Conservation (phyloP, 2,329 filamentous ascomycete genomes). For the Apiospora koreana region DNA sequence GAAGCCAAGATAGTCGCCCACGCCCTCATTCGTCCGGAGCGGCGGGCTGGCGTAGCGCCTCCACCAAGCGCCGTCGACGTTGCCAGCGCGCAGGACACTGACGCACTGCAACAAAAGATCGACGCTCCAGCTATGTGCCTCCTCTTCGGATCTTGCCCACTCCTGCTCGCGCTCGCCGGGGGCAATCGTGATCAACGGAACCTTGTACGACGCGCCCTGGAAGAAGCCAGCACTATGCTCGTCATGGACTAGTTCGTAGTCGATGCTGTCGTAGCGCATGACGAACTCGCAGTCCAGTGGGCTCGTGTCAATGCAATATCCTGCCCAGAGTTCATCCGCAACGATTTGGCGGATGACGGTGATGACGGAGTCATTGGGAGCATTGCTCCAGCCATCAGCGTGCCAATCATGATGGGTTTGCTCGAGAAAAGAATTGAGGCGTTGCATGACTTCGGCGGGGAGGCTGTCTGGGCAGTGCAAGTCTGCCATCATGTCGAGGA, state of each 20-base stretch:
- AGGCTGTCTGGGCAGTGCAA: background rate
- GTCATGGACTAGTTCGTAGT: background rate
- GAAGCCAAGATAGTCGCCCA: background rate
- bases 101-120: background rate
- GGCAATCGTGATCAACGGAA: background rate
- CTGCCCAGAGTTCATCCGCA: background rate
- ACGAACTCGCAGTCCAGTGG: background rate
- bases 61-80: background rate
- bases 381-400: background rate
- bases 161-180: background rate
- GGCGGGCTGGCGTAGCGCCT: background rate
- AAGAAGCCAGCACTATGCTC: background rate
- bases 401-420: background rate
- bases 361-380: background rate
- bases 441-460: background rate
- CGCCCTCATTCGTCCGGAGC: background rate
- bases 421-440: background rate
- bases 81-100: background rate
- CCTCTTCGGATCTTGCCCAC: background rate
- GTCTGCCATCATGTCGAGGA: background rate
- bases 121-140: background rate
- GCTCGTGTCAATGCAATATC: background rate
- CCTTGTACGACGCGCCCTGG: background rate
- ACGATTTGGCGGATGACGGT: background rate
- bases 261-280: background rate